phyloP scores from a whole-genome alignment of 495 filamentous ascomycete genomes.

The Annulohypoxylon maeteangense region DNA sequence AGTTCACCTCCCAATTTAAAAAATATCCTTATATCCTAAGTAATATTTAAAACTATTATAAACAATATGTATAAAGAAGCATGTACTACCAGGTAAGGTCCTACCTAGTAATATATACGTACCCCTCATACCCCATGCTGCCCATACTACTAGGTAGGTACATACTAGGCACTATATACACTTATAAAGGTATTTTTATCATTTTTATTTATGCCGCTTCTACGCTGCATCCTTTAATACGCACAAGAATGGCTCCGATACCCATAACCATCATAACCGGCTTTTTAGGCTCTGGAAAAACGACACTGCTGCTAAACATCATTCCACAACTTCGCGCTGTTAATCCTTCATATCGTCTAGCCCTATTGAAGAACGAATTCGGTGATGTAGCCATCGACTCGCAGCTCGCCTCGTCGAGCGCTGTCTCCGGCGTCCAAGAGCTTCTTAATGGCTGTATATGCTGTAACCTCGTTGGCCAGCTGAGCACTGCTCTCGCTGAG shows the following conservation, averaged over 20 bases:
- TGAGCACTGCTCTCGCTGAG: conserved; percentile 79
- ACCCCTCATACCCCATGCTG: background rate
- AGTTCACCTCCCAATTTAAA: too few species aligned
- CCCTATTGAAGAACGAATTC: conserved; percentile 98
- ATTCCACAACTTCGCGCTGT: conserved; percentile 80
- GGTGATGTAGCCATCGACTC: conserved; percentile 94
- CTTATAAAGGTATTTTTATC: background rate
- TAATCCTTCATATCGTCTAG: conserved; percentile 78
- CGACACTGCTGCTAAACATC: conserved; percentile 89
- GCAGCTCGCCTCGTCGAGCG: conserved; percentile 80
- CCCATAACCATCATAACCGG: conserved; percentile 95
- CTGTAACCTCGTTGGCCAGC: conserved; percentile 95
- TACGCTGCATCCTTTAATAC: too few species aligned
- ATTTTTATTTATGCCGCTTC: too few species aligned
- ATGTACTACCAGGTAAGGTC: too few species aligned
- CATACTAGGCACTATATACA: too few species aligned
- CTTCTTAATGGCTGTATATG: conserved; percentile 97
- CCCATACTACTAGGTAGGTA: background rate
- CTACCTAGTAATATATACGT: background rate
- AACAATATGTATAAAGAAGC: too few species aligned
- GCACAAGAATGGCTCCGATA: conserved; percentile 71
- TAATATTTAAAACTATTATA: too few species aligned
- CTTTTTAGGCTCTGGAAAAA: conserved; percentile 94
- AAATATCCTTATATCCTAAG: too few species aligned
- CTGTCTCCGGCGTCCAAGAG: conserved; percentile 90